A percentile compares a stretch with the other conserved stretches of the same genome.
phyloP scores from a whole-genome alignment of 768 basidiomycete species.

The Trichaptum fuscoviolaceum region DNA sequence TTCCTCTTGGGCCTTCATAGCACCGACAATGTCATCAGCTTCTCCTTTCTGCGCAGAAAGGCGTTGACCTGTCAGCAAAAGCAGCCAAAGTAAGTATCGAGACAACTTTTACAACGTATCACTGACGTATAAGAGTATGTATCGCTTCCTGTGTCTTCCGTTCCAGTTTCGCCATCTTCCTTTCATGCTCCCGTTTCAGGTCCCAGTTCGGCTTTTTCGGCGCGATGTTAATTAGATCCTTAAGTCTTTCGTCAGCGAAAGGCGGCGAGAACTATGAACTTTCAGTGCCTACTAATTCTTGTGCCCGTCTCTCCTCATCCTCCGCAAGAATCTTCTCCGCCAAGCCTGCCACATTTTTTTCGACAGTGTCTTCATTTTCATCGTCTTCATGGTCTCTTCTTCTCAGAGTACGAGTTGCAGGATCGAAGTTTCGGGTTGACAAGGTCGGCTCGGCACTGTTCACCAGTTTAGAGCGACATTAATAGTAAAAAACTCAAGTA shows the following conservation, averaged over 20 bases:
- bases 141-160: slow-evolving; percentile 89
- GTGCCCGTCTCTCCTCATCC: slow-evolving; percentile 77
- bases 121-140: slow-evolving; percentile 80
- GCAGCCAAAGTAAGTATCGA: not conserved
- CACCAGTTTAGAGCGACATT: not conserved
- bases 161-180: slow-evolving; percentile 84
- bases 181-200: slow-evolving; percentile 89
- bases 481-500: not conserved
- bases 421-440: slow-evolving; percentile 84
- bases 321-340: slow-evolving; percentile 81
- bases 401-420: slow-evolving; percentile 72
- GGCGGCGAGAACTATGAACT: not conserved
- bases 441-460: slow-evolving; percentile 39
- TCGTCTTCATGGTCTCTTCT: slow-evolving; percentile 55
- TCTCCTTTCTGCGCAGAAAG: slow-evolving; percentile 75
- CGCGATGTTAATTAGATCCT: slow-evolving; percentile 97
- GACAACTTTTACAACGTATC: not conserved
- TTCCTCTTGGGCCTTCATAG: slow-evolving; percentile 73
- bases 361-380: slow-evolving; percentile 77
- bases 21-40: slow-evolving; percentile 74
- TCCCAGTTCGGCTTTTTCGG: slow-evolving; percentile 98
- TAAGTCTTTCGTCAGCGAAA: slow-evolving; percentile 14
- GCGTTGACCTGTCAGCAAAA: slow-evolving; percentile 53
- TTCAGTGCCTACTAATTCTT: slow-evolving; percentile 64
- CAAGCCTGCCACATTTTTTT: slow-evolving; percentile 76